Conservation (phyloP, 139 green algal genomes). For the Chlamydomonas sp. region DNA sequence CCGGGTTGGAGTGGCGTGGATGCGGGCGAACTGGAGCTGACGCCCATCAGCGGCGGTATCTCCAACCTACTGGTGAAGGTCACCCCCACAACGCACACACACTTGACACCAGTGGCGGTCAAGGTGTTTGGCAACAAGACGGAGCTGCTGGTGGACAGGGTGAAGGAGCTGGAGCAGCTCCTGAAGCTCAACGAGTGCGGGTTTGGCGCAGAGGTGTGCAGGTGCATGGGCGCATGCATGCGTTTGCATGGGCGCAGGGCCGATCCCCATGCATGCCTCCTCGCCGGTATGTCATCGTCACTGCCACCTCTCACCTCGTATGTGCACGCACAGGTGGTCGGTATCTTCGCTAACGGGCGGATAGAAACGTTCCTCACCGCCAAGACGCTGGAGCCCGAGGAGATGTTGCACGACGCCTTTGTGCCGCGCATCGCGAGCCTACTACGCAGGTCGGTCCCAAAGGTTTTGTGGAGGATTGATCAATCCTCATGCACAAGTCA, state of each 20-base stretch:
- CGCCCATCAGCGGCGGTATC: conserved; percentile 74
- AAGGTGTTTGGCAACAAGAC: conserved; percentile 86
- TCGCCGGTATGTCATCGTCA: neutral
- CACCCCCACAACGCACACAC: no score
- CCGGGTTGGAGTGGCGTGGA: conserved; percentile 24
- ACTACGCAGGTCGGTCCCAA: conserved; percentile 56
- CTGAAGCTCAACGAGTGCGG: conserved; percentile 49
- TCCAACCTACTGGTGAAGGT: conserved; percentile 73
- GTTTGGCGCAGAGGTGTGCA: conserved; percentile 70
- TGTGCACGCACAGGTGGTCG: conserved; percentile 52
- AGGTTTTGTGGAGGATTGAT: no score
- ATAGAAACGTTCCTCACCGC: conserved; percentile 69
- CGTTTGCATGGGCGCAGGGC: neutral
- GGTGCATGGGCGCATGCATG: no score
- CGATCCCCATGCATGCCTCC: neutral
- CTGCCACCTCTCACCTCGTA: no score
- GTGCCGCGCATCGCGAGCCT: conserved; percentile 50
- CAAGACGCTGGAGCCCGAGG: conserved; percentile 47
- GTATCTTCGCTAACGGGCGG: conserved; percentile 70
- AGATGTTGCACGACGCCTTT: conserved; percentile 53
- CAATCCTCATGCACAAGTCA: no score
- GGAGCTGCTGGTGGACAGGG: conserved; percentile 75
- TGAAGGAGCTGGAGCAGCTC: conserved; percentile 51
- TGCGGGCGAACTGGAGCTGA: conserved; percentile 18
- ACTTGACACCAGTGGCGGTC: conserved; percentile 52